Evolutionary conservation across 768 basidiomycete species (phyloP).

Genomic region (Austroboletus eburneus): DNA sequence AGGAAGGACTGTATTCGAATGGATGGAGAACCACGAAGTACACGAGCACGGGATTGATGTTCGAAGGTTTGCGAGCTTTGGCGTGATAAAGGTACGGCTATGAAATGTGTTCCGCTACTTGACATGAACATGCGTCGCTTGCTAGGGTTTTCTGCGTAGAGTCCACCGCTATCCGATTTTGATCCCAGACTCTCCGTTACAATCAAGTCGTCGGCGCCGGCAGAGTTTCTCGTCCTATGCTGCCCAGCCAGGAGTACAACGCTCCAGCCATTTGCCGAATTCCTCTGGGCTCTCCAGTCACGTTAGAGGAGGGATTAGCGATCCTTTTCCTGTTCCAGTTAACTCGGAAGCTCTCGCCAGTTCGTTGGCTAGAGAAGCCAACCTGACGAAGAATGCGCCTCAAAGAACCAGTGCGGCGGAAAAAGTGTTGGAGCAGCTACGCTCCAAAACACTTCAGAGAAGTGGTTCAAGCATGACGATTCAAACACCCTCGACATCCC

Average conservation of each 20-base stretch:
- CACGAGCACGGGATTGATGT: constrained; percentile 78
- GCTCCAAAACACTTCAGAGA: constrained; percentile 53
- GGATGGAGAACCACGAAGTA: constrained; percentile 79
- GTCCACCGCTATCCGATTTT: constrained; percentile 92
- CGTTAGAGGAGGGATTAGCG: constrained; percentile 21
- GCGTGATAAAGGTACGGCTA: constrained; percentile 82
- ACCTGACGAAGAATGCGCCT: constrained; percentile 25
- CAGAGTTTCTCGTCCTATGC: constrained; percentile 28
- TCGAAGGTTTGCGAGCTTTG: constrained; percentile 93
- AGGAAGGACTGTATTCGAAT: constrained; percentile 78
- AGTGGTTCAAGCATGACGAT: constrained; percentile 22
- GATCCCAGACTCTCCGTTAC: constrained; percentile 36
- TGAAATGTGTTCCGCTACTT: background rate
- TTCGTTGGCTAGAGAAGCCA: constrained; percentile 34
- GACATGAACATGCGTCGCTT: background rate
- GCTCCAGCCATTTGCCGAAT: constrained; percentile 3
- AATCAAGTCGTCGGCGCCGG: constrained; percentile 24
- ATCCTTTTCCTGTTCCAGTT: constrained; percentile 16
- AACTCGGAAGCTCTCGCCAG: constrained; percentile 18
- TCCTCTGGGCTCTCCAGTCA: constrained; percentile 12
- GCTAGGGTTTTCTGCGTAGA: constrained; percentile 83
- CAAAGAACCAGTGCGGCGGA: constrained; percentile 65
- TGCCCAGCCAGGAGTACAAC: constrained; percentile 10
- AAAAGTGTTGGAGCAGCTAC: constrained; percentile 61
- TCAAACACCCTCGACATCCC: constrained; percentile 15